These are phyloP conservation scores for Claviceps africana DNA, from an alignment of 2,329 filamentous ascomycete genomes.

Conservation along the genomic window DNA sequence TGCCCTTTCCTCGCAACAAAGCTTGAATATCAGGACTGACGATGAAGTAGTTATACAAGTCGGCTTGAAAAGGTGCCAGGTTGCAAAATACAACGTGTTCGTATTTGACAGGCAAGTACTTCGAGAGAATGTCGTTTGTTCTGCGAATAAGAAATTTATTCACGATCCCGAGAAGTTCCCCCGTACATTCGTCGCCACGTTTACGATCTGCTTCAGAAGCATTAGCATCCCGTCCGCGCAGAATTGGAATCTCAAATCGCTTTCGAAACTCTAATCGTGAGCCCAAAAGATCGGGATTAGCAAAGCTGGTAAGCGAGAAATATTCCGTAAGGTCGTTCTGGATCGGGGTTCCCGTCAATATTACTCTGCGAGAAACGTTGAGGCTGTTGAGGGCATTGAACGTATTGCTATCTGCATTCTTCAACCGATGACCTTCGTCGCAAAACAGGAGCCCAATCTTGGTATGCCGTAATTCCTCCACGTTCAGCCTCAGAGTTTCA, in stretches of 20 bases:
- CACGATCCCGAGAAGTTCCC: constrained; percentile 68
- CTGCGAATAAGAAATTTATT: constrained; percentile 98
- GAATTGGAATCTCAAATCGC: constrained; percentile 81
- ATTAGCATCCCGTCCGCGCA: constrained; percentile 79
- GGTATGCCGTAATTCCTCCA: constrained; percentile 76
- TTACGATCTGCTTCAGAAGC: constrained; percentile 71
- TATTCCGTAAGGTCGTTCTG: constrained; percentile 99
- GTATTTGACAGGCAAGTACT: constrained; percentile 96
- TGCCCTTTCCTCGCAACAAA: constrained; percentile 81
- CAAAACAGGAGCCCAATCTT: constrained; percentile 88
- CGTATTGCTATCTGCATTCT: constrained; percentile 92
- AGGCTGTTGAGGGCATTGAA: constrained; percentile 82
- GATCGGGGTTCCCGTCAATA: constrained; percentile 91
- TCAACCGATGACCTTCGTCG: constrained; percentile 90
- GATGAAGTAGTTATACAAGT: constrained; percentile 94
- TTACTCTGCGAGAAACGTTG: constrained; percentile 82
- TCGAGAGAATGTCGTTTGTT: constrained; percentile 94
- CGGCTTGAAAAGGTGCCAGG: constrained; percentile 79
- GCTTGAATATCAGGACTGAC: constrained; percentile 89
- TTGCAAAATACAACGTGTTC: constrained; percentile 99
- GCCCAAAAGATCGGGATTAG: constrained; percentile 83
- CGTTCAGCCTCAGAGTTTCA: constrained; percentile 83
- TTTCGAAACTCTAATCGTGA: constrained; percentile 87
- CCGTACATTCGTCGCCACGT: constrained; percentile 69
- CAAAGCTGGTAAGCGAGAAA: constrained; percentile 89